These are phyloP conservation scores for Amanita fuliginea DNA, from an alignment of 768 basidiomycete species.

Conservation along the genomic window DNA sequence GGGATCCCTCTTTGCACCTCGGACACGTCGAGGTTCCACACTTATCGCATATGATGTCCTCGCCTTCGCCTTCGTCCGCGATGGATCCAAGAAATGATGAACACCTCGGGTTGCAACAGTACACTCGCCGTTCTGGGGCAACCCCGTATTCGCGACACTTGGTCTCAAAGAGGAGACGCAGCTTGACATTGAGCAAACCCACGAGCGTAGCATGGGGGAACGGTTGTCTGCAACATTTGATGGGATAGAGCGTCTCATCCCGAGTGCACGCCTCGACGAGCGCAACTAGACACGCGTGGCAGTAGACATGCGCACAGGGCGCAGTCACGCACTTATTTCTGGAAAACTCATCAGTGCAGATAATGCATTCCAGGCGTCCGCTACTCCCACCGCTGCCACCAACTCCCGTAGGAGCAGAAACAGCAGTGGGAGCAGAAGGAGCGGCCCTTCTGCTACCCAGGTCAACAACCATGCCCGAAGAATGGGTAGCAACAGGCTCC, in stretches of 20 bases:
- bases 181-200: slow-evolving; percentile 1
- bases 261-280: slow-evolving; percentile 12
- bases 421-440: not conserved
- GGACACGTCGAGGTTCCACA: not conserved
- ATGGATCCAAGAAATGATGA: slow-evolving; percentile 5
- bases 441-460: not conserved
- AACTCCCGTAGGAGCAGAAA: not conserved
- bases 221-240: slow-evolving; percentile 13
- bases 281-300: slow-evolving; percentile 9
- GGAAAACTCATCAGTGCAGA: slow-evolving; percentile 9
- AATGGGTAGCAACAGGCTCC: no score
- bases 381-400: not conserved
- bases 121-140: slow-evolving; percentile 10
- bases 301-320: slow-evolving; percentile 12
- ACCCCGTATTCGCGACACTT: slow-evolving; percentile 12
- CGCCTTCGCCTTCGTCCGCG: not conserved
- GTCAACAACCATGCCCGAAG: not conserved
- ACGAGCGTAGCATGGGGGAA: slow-evolving; percentile 4
- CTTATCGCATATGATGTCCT: not conserved
- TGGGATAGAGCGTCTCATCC: slow-evolving; percentile 13
- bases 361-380: slow-evolving; percentile 9
- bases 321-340: slow-evolving; percentile 5
- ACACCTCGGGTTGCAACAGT: slow-evolving; percentile 11
- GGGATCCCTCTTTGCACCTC: slow-evolving; percentile 35
- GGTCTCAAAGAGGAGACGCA: slow-evolving; percentile 7